Conservation (phyloP, 2,329 filamentous ascomycete genomes). For the Penicillium olsonii region DNA sequence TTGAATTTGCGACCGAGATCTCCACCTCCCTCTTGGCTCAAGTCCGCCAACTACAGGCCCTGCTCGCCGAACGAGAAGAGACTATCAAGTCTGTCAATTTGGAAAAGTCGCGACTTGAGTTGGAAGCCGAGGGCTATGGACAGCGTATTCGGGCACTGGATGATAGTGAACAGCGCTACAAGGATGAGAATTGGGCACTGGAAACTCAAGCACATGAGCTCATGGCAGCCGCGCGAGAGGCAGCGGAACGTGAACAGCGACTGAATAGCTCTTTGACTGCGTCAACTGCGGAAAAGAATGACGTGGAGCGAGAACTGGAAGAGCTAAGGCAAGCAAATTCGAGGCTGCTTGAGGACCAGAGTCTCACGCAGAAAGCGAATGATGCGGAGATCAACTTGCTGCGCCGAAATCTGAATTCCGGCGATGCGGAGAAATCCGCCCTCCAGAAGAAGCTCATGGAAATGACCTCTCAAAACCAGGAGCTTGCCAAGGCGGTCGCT, state of each 20-base stretch:
- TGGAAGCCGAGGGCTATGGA: slow-evolving; percentile 75
- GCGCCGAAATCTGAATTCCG: slow-evolving; percentile 75
- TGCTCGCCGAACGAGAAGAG: slow-evolving; percentile 86
- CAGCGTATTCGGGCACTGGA: slow-evolving; percentile 81
- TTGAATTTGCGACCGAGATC: slow-evolving; percentile 97
- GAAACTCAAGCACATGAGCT: slow-evolving; percentile 90
- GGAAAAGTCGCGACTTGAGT: slow-evolving; percentile 77
- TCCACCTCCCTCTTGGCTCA: slow-evolving; percentile 93
- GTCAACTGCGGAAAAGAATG: slow-evolving; percentile 72
- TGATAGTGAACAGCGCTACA: slow-evolving; percentile 93
- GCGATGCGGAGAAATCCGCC: slow-evolving; percentile 74
- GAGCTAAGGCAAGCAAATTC: slow-evolving; percentile 80
- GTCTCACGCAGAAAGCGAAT: slow-evolving; percentile 74
- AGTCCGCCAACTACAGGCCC: slow-evolving; percentile 82
- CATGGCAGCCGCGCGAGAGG: slow-evolving; percentile 70
- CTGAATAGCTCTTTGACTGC: slow-evolving; percentile 71
- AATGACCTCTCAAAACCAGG: slow-evolving; percentile 82
- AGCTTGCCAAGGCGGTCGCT: slow-evolving; percentile 81
- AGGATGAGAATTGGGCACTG: slow-evolving; percentile 97
- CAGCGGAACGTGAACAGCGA: slow-evolving; percentile 79
- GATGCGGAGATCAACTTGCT: slow-evolving; percentile 85
- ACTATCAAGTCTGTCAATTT: slow-evolving; percentile 72
- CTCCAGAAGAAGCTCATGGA: slow-evolving; percentile 88
- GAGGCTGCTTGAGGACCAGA: slow-evolving; percentile 79
- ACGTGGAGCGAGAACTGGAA: slow-evolving; percentile 82